Percentiles rank a stretch among this genome's conserved stretches.
Conservation (phyloP, 768 basidiomycete genomes). For the Fistulinella prunicolor region DNA sequence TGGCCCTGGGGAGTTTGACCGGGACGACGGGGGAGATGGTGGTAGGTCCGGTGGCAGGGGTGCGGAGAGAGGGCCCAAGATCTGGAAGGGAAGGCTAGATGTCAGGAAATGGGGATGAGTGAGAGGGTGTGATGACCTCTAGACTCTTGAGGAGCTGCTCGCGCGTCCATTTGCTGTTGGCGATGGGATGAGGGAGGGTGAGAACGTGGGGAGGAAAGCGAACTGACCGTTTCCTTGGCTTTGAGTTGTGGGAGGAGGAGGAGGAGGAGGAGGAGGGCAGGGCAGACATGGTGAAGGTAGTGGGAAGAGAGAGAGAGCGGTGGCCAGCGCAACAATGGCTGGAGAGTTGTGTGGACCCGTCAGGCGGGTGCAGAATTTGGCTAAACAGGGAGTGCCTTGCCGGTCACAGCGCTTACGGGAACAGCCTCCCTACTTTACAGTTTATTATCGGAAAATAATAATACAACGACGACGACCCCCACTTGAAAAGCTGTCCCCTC, state of each 20-base stretch:
- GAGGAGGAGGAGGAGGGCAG: conserved; percentile 28
- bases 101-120: conserved; percentile 17
- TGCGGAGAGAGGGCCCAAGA: conserved; percentile 38
- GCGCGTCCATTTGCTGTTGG: conserved; percentile 31
- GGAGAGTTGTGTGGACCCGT: conserved; percentile 32
- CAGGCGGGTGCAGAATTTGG: conserved; percentile 35
- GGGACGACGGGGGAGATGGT: conserved; percentile 45
- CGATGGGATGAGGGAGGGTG: conserved; percentile 27
- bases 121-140: conserved; percentile 31
- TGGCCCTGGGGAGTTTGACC: conserved; percentile 40
- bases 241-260: conserved; percentile 20
- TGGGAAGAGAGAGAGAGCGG: conserved; percentile 38
- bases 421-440: conserved; percentile 11
- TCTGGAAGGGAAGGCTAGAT: conserved; percentile 26
- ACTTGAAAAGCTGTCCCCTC: no score
- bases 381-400: conserved; percentile 35
- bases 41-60: conserved; percentile 45
- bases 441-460: conserved; percentile 3
- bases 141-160: conserved; percentile 40
- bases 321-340: conserved; percentile 44
- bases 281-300: conserved; percentile 37
- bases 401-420: conserved; percentile 36
- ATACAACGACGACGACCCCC: no score
- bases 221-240: conserved; percentile 36
- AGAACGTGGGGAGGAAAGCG: conserved; percentile 5